Evolutionary conservation across 495 filamentous ascomycete genomes (phyloP).

Genomic region (Amphirosellinia nigrospora): DNA sequence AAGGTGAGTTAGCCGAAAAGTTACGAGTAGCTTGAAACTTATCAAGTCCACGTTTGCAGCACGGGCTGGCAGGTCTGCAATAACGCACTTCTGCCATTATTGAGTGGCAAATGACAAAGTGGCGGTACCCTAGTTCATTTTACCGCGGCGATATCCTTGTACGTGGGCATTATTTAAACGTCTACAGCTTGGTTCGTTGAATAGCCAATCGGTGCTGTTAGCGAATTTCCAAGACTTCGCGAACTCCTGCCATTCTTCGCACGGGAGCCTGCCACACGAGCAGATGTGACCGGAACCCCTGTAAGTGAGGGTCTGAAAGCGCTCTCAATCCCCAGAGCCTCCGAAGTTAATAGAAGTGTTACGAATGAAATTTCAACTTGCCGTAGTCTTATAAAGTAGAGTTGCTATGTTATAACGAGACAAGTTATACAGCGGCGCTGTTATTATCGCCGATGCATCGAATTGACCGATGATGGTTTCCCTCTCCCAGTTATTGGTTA

Average conservation of each 20-base stretch:
- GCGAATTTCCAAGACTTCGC: not conserved
- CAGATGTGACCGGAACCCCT: not conserved
- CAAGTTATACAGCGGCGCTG: too few relatives aligned
- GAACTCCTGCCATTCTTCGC: not conserved
- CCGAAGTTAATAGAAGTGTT: too few relatives aligned
- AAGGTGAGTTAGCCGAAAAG: not conserved
- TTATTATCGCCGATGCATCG: too few relatives aligned
- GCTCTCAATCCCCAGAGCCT: too few relatives aligned
- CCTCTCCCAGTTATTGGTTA: too few relatives aligned
- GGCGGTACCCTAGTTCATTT: not conserved
- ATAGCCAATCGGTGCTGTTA: not conserved
- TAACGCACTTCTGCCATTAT: not conserved
- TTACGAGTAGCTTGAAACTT: not conserved
- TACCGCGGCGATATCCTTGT: not conserved
- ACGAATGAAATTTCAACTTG: too few relatives aligned
- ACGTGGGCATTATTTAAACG: not conserved
- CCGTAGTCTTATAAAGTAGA: too few relatives aligned
- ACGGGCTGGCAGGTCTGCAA: not conserved
- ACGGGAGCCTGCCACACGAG: not conserved
- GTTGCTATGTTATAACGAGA: too few relatives aligned
- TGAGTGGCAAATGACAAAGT: not conserved
- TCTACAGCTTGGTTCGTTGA: not conserved
- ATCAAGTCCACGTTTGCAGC: not conserved
- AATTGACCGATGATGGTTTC: too few relatives aligned
- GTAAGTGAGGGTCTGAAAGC: too few relatives aligned